Evolutionary conservation across 768 basidiomycete genomes (phyloP).

Genomic region (Rhodotorula babjevae): DNA sequence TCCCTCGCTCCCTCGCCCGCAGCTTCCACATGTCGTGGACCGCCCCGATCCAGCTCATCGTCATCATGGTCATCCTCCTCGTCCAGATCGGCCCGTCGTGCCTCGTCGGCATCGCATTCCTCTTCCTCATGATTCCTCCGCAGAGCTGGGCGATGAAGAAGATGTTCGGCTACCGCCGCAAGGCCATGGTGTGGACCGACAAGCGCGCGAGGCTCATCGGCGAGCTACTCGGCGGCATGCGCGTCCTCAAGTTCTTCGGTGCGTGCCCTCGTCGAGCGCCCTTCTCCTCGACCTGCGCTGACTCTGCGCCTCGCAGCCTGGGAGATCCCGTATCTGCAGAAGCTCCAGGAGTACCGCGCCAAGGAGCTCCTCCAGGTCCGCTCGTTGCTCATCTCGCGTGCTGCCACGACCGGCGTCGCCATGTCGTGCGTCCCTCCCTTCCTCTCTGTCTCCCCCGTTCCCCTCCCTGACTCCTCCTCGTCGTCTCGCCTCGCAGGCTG

Average conservation of each 20-base stretch:
- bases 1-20: too few species aligned
- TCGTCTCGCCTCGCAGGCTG: conserved; percentile 44
- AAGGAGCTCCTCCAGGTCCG: conserved; percentile 64
- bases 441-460: not conserved
- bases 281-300: not conserved
- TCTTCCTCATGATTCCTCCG: conserved; percentile 62
- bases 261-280: not conserved
- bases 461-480: too few species aligned
- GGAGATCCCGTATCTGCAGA: conserved; percentile 63
- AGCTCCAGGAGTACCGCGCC: conserved; percentile 59
- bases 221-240: conserved; percentile 82
- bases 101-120: conserved; percentile 58
- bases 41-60: conserved; percentile 63
- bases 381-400: conserved; percentile 42
- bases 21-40: conserved; percentile 8
- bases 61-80: conserved; percentile 70
- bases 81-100: conserved; percentile 64
- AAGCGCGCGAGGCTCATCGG: conserved; percentile 82
- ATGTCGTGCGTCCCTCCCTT: conserved; percentile 18
- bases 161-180: conserved; percentile 63
- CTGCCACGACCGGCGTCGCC: conserved; percentile 39
- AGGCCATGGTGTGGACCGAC: conserved; percentile 81
- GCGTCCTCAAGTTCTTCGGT: conserved; percentile 79
- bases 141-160: conserved; percentile 70
- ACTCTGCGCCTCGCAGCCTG: conserved; percentile 24